Evolutionary conservation across 768 basidiomycete species (phyloP), one percentile per base, ranked within the genome.

Genomic region (Leccinum aurantiacum): DNA sequence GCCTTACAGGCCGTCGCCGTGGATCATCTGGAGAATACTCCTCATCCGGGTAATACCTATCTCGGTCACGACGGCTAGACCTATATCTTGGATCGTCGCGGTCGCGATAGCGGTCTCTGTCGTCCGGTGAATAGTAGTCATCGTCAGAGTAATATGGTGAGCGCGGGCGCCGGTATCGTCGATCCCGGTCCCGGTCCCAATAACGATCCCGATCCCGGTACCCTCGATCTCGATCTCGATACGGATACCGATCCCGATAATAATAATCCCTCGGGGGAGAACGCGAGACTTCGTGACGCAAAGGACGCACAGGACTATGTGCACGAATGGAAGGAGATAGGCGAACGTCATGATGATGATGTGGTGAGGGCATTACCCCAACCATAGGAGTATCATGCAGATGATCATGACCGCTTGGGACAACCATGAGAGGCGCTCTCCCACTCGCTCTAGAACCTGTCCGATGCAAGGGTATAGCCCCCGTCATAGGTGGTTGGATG

Each of bases 281-380:
- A 25, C 58, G 57, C 17, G 60, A 46, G 52, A 41, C 25, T 24
- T 29, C 44, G 15, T 31, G 60, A 41, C 48, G 19, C 8, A 15
- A 41, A 38, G 1, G 58, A 46, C 19, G 55, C 17, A 61, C 52
- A 49, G 56, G 63, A 19, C 60, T 62, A 53, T 53, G 59, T 22
- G 62, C 69, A 25, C 67, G 67, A 50, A 69, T 67, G 47, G 69
- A 63, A 46, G 68, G 77, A 15, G 71, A 67, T 51, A 62, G 66
- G 27, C 14, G 65, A 31, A 60, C 31, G 60, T 59, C 62, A 13
- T 56, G 56, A 25, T 54, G n/a, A 44, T 59, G 63, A 11, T 33
- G 31, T 15, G 48, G 25, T 24, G 63, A 55, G 9, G 63, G 60
- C 41, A 64, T 51, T 13, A 60, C 24, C 3, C 60, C 68, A 15